Conservation (phyloP, 1,139 yeast species). For the Hemisphaericaspora lyxosophila region DNA sequence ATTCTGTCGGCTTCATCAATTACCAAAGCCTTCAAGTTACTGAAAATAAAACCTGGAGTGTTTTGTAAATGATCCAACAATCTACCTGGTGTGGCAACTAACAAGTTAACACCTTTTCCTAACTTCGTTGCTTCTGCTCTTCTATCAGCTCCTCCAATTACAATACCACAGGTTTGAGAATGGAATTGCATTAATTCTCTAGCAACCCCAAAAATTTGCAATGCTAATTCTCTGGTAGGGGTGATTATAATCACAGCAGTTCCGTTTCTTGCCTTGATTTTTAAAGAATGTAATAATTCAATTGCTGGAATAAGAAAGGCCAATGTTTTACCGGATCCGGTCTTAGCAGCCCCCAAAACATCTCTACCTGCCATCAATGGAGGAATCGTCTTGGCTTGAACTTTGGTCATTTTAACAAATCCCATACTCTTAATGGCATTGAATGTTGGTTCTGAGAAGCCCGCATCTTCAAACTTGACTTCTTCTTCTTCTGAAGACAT, state of each 20-base stretch:
- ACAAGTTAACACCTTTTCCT: constrained; percentile 86
- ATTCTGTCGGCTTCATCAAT: constrained; percentile 98
- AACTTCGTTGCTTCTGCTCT: constrained; percentile 96
- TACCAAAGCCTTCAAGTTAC: constrained; percentile 87
- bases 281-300: constrained; percentile 82
- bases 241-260: constrained; percentile 85
- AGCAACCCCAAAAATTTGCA: constrained; percentile 96
- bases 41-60: constrained; percentile 90
- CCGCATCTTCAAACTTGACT: constrained; percentile 49
- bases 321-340: constrained; percentile 96
- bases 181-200: constrained; percentile 89
- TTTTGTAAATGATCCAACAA: constrained; percentile 93
- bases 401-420: constrained; percentile 84
- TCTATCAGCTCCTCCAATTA: constrained; percentile 97
- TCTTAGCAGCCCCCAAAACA: constrained; percentile 96
- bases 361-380: constrained; percentile 94
- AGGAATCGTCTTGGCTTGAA: constrained; percentile 92
- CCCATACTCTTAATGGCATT: constrained; percentile 86
- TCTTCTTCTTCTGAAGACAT: constrained; percentile 26
- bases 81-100: constrained; percentile 98
- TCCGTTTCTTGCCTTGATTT: constrained; percentile 63
- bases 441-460: constrained; percentile 76
- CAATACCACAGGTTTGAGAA: constrained; percentile 92
- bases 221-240: constrained; percentile 85
- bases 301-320: constrained; percentile 95